phyloP scores from a whole-genome alignment of 306 rosid species.

The Sechiopsis laciniata region DNA sequence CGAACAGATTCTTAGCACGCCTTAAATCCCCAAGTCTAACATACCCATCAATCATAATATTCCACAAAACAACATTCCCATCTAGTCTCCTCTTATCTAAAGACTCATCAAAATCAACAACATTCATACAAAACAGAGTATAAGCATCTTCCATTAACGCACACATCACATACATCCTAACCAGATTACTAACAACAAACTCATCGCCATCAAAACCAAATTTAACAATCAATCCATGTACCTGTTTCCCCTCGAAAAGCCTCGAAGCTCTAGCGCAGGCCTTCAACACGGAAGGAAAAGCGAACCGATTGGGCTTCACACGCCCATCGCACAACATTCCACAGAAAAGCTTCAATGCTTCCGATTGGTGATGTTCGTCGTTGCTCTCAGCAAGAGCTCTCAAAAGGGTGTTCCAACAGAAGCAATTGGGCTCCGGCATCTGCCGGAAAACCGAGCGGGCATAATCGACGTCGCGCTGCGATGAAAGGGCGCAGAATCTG shows the following conservation, averaged over 20 bases:
- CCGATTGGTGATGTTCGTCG: constrained; percentile 23
- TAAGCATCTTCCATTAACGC: constrained; percentile 47
- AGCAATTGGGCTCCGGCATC: constrained; percentile 50
- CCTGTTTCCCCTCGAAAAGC: constrained; percentile 53
- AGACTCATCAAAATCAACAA: constrained; percentile 22
- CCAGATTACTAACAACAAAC: constrained; percentile 54
- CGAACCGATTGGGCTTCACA: constrained; percentile 53
- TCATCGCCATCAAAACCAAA: constrained; percentile 51
- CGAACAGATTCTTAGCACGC: constrained; percentile 46
- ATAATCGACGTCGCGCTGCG: constrained; percentile 31
- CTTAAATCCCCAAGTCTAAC: constrained; percentile 46
- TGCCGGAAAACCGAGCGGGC: constrained; percentile 41
- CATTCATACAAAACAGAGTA: constrained; percentile 43
- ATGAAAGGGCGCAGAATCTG: constrained; percentile 40
- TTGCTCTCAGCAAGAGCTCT: constrained; percentile 54
- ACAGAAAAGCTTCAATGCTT: constrained; percentile 40
- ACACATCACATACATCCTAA: constrained; percentile 69
- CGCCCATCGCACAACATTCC: constrained; percentile 43
- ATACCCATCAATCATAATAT: constrained; percentile 56
- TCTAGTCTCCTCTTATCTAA: constrained; percentile 40
- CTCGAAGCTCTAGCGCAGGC: constrained; percentile 47
- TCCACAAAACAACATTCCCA: constrained; percentile 64
- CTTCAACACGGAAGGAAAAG: constrained; percentile 65
- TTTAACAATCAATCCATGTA: constrained; percentile 64
- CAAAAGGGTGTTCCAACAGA: constrained; percentile 65